Evolutionary conservation across 106 monocot species (phyloP), one percentile per base, ranked within the genome.

Genomic region (Apostasia shenzhenica): DNA sequence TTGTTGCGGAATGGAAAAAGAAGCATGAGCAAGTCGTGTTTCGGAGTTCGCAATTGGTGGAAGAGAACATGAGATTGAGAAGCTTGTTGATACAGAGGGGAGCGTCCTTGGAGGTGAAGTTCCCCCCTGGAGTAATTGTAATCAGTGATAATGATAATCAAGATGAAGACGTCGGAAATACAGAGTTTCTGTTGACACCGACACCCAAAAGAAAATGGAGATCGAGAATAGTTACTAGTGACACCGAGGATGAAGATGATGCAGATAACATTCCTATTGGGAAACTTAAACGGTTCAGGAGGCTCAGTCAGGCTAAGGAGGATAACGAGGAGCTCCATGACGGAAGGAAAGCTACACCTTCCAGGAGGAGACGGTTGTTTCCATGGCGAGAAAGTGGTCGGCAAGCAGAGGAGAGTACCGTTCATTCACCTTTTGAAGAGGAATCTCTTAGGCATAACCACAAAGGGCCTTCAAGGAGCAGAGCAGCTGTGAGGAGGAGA

Each of bases 131-230:
- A 4, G 8, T 67, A 4, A 38, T 49, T 3, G 55, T 69, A 9
- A 54, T 55, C 37, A 52, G 76, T 10, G 79, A 79, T 46, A 76
- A 73, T 63, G 75, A 13, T 8, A n/a, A 10, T 45, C 6, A 8
- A 2, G 59, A 10, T 6, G 12, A 7, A 10, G 8, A 49, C 49
- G 41, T n/a, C 47, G 3, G 13, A 42, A 54, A 12, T 3, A 37
- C 51, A 55, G 67, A 68, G 54, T 63, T 52, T 59, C 5, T 78
- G 3, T 45, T 48, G 41, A 54, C 54, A 48, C 63, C 43, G 6
- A 74, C 58, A 8, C 81, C 67, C 14, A 84, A 84, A 26, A 83
- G 70, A 53, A 83, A 76, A 59, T 64, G 78, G 11, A 44, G 11
- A 8, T 68, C 59, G 39, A 59, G 67, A 56, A 14, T 79, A 12